Evolutionary conservation across 495 filamentous ascomycete genomes (phyloP), one percentile per base, ranked within the genome.

Genomic region (Saxophila tyrrhenica): DNA sequence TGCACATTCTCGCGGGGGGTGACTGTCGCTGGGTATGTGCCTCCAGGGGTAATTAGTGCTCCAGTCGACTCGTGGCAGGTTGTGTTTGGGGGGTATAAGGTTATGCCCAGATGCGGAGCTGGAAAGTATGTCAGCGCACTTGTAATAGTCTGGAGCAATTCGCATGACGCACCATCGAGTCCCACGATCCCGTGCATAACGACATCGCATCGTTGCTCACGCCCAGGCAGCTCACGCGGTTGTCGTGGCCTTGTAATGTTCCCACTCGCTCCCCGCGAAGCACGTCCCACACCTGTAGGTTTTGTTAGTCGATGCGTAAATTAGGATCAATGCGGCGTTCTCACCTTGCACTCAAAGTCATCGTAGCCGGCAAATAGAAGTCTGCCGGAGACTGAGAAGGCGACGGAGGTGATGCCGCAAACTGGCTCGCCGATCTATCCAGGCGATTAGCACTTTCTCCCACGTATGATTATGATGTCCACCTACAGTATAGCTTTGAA

Each of bases 181-280:
- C 92, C 92, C 92, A 98, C 62, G 92, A 98, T 73, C 92, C 92
- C 63, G 92, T 98, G 77, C 92, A 97, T 75, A 98, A 77, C 74
- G 92, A 97, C 75, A 97, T 95, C 51, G 89, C 92, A 65, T 98
- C 92, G 70, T 96, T 97, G 73, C 90, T 96, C 64, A 98, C 92
- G 55, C 92, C 92, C 59, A 98, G 72, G 65, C 92, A 98, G 80
- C 91, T 96, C 62, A 98, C 92, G 57, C 92, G 86, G 75, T 98
- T 98, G 69, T 98, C 94, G 70, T 98, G 92, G 58, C 92, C 94
- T 62, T 89, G 89, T 48, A 98, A 75, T 39, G 89, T 94, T 62
- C 92, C 92, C 53, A 98, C 89, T 71, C 94, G 94, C 68, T 98
- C 92, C 48, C 91, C 92, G 52, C 92, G 87, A 39, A 95, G 86